Evolutionary conservation across 1,284 basidiomycete genomes (phyloP).

Genomic region (Cryptococcus floricola): DNA sequence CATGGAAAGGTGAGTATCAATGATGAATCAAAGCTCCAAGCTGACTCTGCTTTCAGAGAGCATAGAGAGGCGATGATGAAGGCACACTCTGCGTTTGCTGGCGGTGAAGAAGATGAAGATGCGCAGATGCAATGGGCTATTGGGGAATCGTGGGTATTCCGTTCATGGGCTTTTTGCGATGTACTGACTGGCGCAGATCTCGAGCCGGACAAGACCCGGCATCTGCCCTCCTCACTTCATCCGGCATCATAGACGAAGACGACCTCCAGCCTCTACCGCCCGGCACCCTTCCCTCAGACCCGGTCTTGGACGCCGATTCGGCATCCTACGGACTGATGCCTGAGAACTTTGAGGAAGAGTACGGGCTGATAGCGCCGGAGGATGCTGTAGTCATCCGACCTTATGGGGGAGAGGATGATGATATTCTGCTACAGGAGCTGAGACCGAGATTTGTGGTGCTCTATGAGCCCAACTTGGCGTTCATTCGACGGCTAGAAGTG

Average conservation of each 20-base stretch:
- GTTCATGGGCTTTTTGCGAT: neutral
- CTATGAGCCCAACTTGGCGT: slow-evolving; percentile 92
- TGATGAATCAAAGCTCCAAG: neutral
- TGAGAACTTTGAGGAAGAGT: slow-evolving; percentile 69
- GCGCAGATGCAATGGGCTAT: slow-evolving; percentile 37
- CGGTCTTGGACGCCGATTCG: slow-evolving; percentile 9
- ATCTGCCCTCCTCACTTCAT: slow-evolving; percentile 21
- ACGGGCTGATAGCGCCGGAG: slow-evolving; percentile 73
- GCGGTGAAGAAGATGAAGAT: slow-evolving; percentile 23
- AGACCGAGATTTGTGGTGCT: slow-evolving; percentile 88
- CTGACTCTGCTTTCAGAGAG: slow-evolving; percentile 13
- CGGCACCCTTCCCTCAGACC: neutral
- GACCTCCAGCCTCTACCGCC: slow-evolving; percentile 15
- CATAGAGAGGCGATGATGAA: slow-evolving; percentile 33
- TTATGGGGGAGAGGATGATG: slow-evolving; percentile 90
- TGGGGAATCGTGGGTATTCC: slow-evolving; percentile 23
- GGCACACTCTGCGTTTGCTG: slow-evolving; percentile 39
- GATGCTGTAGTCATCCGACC: slow-evolving; percentile 81
- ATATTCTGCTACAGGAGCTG: slow-evolving; percentile 80
- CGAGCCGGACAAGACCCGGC: slow-evolving; percentile 10
- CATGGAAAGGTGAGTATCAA: slow-evolving; percentile 20
- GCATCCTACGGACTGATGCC: slow-evolving; percentile 26
- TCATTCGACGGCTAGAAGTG: slow-evolving; percentile 88
- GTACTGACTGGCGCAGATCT: neutral
- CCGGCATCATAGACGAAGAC: slow-evolving; percentile 41